Evolutionary conservation across 805 yeast genomes (phyloP), one percentile per base, ranked within the genome.

Genomic region (Zygosaccharomyces bailii): DNA sequence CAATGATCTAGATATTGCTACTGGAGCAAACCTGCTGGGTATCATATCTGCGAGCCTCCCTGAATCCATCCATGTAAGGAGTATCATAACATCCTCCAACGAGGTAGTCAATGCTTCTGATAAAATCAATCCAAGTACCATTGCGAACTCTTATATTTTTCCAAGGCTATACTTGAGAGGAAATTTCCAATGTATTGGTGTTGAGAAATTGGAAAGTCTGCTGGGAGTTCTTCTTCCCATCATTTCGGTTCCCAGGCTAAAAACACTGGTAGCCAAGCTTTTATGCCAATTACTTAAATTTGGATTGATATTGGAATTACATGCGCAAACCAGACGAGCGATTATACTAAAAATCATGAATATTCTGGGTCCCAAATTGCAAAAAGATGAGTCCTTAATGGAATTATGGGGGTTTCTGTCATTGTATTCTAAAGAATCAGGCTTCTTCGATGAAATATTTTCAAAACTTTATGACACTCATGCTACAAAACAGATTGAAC

Each of bases 401-500:
- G 57, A 78, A 30, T 67, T 84, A 0, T 71, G 82, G 59, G 77
- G 88, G 0, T 68, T 73, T 44, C 51, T 86, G 2, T 69, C 84
- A 0, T 57, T 86, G 30, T 56, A 69, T 10, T 48, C 57, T 0
- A 55, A 53, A 2, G 61, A 68, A 13, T 51, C 54, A 8, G 59
- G 69, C 1, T 55, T 53, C 5, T 53, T 50, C 5, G 71, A 66
- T 4, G 46, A 52, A 1, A 70, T 69, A 44, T 76, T 82, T 35
- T 59, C 69, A 6, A 52, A 63, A 1, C 55, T 88, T 1, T 80
- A 73, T 53, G 82, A 76, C 3, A 73, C 85, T 0, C 81, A 84
- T 58, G 61, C 59, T 4, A 75, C 88, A 0, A 87, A 84, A 50
- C 87, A 85, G 48, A 70, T 79, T n/a, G 97, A 91, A 48, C 77